A percentile compares a stretch with the other conserved stretches of the same genome.
Evolutionary conservation across 2,329 filamentous ascomycete species (phyloP).

Genomic region (Claviceps maximensis): DNA sequence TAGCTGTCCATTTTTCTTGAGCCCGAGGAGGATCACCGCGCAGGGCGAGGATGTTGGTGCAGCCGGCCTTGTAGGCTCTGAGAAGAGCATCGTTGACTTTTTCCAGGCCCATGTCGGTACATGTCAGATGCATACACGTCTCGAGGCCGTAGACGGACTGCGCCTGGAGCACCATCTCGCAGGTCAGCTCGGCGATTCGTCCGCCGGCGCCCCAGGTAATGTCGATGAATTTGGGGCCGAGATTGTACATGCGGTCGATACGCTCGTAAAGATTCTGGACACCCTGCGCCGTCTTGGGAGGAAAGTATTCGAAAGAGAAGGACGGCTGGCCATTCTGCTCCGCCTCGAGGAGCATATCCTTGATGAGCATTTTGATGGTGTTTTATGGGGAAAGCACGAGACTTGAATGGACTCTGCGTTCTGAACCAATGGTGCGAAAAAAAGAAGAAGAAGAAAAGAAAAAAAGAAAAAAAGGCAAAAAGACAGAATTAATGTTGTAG

Average conservation of each 20-base stretch:
- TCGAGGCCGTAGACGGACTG: conserved; percentile 93
- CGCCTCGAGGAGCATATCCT: conserved; percentile 75
- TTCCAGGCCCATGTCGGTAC: conserved; percentile 90
- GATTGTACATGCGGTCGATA: conserved; percentile 96
- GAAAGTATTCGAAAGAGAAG: conserved; percentile 99
- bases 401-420: neutral
- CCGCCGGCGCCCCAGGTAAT: conserved; percentile 97
- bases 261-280: conserved; percentile 98
- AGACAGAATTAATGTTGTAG: too few species aligned
- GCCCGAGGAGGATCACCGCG: conserved; percentile 89
- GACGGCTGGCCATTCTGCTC: conserved; percentile 67
- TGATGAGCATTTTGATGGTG: conserved; percentile 72
- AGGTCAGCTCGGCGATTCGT: conserved; percentile 78
- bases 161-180: conserved; percentile 93
- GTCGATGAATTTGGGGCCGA: conserved; percentile 92
- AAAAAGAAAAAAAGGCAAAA: neutral
- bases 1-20: conserved; percentile 83
- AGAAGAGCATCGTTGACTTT: conserved; percentile 83
- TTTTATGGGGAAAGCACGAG: neutral
- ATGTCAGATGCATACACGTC: conserved; percentile 98
- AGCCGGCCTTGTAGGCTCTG: conserved; percentile 85
- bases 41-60: conserved; percentile 91
- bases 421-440: neutral
- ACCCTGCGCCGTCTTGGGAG: conserved; percentile 91
- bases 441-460: neutral